Conservation (phyloP, 2,329 filamentous ascomycete species). For the Tolypocladium endophyticum region DNA sequence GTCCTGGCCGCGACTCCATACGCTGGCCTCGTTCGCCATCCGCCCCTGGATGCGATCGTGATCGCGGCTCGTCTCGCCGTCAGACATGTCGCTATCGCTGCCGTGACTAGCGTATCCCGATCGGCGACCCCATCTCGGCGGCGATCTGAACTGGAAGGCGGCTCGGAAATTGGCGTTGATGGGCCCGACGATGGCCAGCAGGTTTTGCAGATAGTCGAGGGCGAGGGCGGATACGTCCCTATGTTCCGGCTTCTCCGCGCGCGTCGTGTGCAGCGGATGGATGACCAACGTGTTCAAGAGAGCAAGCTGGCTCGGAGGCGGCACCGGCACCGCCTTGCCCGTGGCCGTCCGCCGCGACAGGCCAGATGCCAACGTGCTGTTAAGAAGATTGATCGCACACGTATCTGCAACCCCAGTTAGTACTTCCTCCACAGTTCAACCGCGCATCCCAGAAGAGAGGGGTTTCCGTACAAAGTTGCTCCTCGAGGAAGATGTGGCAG, state of each 20-base stretch:
- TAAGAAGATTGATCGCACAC: slow-evolving; percentile 51
- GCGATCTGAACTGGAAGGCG: slow-evolving; percentile 57
- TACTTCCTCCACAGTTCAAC: neutral
- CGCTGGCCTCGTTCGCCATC: slow-evolving; percentile 51
- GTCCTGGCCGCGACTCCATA: slow-evolving; percentile 70
- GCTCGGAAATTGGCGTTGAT: slow-evolving; percentile 57
- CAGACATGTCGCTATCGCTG: slow-evolving; percentile 30
- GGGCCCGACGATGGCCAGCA: slow-evolving; percentile 56
- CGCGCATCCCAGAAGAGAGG: slow-evolving; percentile 4
- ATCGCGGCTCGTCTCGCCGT: slow-evolving; percentile 32
- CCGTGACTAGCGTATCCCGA: slow-evolving; percentile 27
- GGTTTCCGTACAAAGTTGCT: slow-evolving; percentile 49
- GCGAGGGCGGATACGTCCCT: slow-evolving; percentile 55
- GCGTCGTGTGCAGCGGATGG: slow-evolving; percentile 70
- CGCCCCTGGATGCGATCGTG: slow-evolving; percentile 44
- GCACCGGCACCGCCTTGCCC: slow-evolving; percentile 44
- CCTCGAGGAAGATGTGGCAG: slow-evolving; percentile 64
- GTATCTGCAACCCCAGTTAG: slow-evolving; percentile 11
- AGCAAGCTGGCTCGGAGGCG: slow-evolving; percentile 63
- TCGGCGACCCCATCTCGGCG: slow-evolving; percentile 16
- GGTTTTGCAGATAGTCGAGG: slow-evolving; percentile 57
- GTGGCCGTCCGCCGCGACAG: slow-evolving; percentile 16
- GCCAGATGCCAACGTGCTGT: slow-evolving; percentile 49
- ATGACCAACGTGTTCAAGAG: slow-evolving; percentile 73
- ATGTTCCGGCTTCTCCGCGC: slow-evolving; percentile 50